These are phyloP conservation scores for Bryum argenteum DNA, from an alignment of 225 moss, liverwort and hornwort genomes.

Conservation along the genomic window DNA sequence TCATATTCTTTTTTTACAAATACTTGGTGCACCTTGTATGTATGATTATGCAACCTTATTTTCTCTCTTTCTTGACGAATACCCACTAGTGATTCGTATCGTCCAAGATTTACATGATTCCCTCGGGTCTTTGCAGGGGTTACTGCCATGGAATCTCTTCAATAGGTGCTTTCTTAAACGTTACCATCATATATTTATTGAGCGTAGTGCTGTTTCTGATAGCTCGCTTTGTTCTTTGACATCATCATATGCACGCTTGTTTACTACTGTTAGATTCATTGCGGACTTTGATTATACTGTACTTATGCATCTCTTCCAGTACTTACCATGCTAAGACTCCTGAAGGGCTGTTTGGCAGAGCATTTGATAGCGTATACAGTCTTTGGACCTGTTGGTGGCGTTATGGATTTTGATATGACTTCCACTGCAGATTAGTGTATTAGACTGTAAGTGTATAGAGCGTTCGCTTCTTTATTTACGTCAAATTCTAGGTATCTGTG, in stretches of 20 bases:
- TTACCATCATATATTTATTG: slow-evolving; percentile 2
- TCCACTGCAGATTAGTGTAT: background rate
- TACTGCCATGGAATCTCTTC: slow-evolving; percentile 36
- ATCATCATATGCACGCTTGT: slow-evolving; percentile 6
- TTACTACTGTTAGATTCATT: background rate
- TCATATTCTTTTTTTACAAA: slow-evolving; percentile 22
- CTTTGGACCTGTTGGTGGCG: slow-evolving; percentile 34
- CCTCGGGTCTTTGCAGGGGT: slow-evolving; percentile 45
- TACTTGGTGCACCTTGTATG: slow-evolving; percentile 24
- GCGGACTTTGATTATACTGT: background rate
- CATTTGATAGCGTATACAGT: slow-evolving; percentile 24
- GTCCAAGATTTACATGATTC: slow-evolving; percentile 12
- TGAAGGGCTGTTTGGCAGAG: slow-evolving; percentile 35
- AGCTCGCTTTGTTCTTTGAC: background rate
- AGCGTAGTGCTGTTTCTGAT: slow-evolving; percentile 1
- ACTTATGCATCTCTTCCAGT: background rate
- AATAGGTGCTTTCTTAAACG: slow-evolving; percentile 36
- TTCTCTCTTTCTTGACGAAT: background rate
- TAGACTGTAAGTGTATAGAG: slow-evolving; percentile 26
- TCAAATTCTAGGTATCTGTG: background rate
- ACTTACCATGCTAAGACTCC: slow-evolving; percentile 17
- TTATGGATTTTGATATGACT: slow-evolving; percentile 16
- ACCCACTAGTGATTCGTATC: background rate
- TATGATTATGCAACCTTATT: background rate
- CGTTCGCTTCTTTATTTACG: background rate